A percentile compares a stretch with the other conserved stretches of the same genome.
Conservation (phyloP, 106 monocot species). For the Platanthera zijinensis region DNA sequence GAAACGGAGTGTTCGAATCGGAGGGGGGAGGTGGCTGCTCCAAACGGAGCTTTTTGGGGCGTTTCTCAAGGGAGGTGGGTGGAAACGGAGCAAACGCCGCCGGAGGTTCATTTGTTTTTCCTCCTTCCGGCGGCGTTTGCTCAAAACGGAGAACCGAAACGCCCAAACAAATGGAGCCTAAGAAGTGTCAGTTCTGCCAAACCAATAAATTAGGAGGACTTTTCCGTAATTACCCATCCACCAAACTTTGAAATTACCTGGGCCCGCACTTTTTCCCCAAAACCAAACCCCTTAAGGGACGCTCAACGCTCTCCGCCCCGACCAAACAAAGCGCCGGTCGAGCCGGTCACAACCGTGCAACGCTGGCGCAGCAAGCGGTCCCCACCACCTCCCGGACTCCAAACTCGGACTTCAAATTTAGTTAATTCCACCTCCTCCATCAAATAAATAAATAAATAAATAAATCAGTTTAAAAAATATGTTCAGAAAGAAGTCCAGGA, state of each 20-base stretch:
- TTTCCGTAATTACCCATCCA: neutral
- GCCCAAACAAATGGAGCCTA: too few relatives aligned
- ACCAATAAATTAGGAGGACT: neutral
- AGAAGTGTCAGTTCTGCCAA: neutral
- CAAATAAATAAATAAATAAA: neutral
- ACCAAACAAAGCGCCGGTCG: conserved; percentile 6
- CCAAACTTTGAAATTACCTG: neutral
- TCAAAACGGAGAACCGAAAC: too few relatives aligned
- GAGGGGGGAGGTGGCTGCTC: too few relatives aligned
- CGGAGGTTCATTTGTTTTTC: too few relatives aligned
- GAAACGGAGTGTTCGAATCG: too few relatives aligned
- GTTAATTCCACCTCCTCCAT: conserved; percentile 8
- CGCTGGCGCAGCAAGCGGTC: conserved; percentile 21
- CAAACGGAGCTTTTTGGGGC: too few relatives aligned
- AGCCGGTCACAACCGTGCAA: conserved; percentile 8
- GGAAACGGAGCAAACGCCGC: too few relatives aligned
- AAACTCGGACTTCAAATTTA: conserved; percentile 18
- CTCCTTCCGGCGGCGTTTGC: too few relatives aligned
- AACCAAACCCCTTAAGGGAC: neutral
- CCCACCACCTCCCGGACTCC: conserved; percentile 13
- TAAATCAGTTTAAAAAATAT: neutral
- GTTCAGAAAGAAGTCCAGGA: neutral
- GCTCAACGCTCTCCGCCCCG: neutral
- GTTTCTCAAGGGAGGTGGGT: too few relatives aligned
- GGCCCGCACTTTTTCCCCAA: neutral